These are phyloP conservation scores for Colletotrichum tropicicola DNA, from an alignment of 2,329 filamentous ascomycete species.

Conservation along the genomic window DNA sequence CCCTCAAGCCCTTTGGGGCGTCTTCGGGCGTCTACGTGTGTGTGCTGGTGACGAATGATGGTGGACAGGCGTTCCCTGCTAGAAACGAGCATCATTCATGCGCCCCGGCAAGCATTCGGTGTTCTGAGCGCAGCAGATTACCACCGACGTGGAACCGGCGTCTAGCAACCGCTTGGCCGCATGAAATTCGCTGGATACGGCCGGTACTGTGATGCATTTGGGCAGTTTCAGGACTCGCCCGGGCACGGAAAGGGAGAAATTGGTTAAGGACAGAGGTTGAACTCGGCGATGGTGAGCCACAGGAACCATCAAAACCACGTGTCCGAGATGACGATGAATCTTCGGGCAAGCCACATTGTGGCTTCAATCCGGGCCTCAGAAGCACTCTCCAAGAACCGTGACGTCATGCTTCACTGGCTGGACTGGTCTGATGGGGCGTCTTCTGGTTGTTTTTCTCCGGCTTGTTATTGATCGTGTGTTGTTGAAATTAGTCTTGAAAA, in stretches of 20 bases:
- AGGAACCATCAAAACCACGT: not conserved
- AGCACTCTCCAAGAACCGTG: not conserved
- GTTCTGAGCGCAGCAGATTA: slow-evolving; percentile 2
- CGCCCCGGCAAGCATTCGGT: slow-evolving; percentile 1
- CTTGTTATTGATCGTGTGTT: not conserved
- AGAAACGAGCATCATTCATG: slow-evolving; percentile 28
- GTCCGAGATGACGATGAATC: not conserved
- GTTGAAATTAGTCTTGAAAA: not conserved
- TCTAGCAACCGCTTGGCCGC: slow-evolving; percentile 20
- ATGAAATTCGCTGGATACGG: slow-evolving; percentile 16
- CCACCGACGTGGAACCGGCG: slow-evolving; percentile 18
- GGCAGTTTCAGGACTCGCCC: slow-evolving; percentile 17
- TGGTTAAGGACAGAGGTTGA: not conserved
- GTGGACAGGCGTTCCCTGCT: slow-evolving; percentile 20
- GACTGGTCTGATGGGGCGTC: no score
- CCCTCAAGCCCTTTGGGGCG: not conserved
- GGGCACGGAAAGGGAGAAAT: not conserved
- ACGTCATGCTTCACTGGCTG: not conserved
- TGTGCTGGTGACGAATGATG: slow-evolving; percentile 8
- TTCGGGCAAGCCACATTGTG: not conserved
- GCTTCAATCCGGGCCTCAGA: not conserved
- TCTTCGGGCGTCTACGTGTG: not conserved
- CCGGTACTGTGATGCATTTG: slow-evolving; percentile 13
- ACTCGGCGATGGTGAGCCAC: not conserved
- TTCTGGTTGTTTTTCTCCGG: not conserved